phyloP scores from a whole-genome alignment of 2,329 filamentous ascomycete genomes.

The Pezicula carpinea region DNA sequence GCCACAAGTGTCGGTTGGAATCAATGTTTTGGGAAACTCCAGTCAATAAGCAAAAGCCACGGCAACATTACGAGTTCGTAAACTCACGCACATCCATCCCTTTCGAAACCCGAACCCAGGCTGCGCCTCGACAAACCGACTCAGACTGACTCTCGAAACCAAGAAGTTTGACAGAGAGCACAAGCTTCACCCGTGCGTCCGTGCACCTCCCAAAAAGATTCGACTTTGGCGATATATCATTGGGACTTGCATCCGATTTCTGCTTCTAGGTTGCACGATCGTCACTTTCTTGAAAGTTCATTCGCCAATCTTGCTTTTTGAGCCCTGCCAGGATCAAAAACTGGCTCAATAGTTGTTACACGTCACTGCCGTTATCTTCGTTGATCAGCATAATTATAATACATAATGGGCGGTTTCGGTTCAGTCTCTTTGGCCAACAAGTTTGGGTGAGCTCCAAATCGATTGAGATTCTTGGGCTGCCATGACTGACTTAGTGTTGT shows the following conservation, averaged over 20 bases:
- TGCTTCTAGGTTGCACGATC: neutral
- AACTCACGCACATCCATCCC: conserved; percentile 1
- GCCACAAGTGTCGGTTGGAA: too few species aligned
- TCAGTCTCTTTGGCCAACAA: conserved; percentile 6
- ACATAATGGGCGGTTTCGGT: conserved; percentile 16
- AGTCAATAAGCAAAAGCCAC: too few species aligned
- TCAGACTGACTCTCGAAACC: neutral
- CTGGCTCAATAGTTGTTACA: neutral
- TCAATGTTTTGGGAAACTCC: too few species aligned
- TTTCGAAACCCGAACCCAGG: neutral
- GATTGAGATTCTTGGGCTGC: neutral
- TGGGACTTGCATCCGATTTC: neutral
- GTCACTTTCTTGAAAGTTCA: neutral
- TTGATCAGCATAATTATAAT: conserved; percentile 5
- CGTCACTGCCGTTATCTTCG: neutral
- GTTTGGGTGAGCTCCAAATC: conserved; percentile 13
- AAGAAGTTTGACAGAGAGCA: conserved; percentile 7
- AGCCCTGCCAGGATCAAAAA: conserved; percentile 5
- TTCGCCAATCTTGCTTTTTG: neutral
- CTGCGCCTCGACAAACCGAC: neutral
- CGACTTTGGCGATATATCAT: neutral
- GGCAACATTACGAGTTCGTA: neutral
- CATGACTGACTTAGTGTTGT: neutral
- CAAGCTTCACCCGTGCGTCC: conserved; percentile 11
- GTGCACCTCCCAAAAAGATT: neutral